These are phyloP conservation scores for Citrus mangshanensis DNA, from an alignment of 345 rosid genomes.

Conservation along the genomic window DNA sequence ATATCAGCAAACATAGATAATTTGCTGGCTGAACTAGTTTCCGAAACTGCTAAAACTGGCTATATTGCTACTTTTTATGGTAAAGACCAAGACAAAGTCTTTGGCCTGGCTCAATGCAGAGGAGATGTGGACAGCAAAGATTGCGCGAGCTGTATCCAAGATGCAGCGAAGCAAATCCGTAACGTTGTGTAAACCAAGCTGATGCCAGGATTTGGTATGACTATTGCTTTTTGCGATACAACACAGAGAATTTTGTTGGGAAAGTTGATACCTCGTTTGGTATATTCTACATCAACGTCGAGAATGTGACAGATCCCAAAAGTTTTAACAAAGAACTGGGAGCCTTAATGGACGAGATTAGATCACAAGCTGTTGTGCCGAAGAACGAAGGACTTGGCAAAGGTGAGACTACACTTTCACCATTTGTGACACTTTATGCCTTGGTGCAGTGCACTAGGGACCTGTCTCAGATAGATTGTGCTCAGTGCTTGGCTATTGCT, in stretches of 20 bases:
- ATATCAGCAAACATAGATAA: slow-evolving; percentile 41
- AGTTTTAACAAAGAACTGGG: slow-evolving; percentile 51
- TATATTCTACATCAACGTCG: slow-evolving; percentile 48
- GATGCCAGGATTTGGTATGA: slow-evolving; percentile 72
- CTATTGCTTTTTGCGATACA: slow-evolving; percentile 61
- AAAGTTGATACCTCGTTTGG: slow-evolving; percentile 49
- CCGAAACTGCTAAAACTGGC: slow-evolving; percentile 40
- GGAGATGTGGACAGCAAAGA: slow-evolving; percentile 56
- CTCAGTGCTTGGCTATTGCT: slow-evolving; percentile 73
- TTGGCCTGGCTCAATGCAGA: slow-evolving; percentile 81
- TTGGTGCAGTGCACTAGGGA: slow-evolving; percentile 75
- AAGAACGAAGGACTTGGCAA: slow-evolving; percentile 57
- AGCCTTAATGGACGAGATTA: slow-evolving; percentile 37
- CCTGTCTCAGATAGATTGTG: slow-evolving; percentile 46
- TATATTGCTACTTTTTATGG: slow-evolving; percentile 41
- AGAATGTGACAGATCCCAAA: slow-evolving; percentile 50
- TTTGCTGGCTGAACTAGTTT: slow-evolving; percentile 37
- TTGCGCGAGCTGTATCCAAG: slow-evolving; percentile 55
- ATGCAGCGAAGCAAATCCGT: slow-evolving; percentile 57
- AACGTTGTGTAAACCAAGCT: slow-evolving; percentile 49
- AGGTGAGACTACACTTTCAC: slow-evolving; percentile 46
- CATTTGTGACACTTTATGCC: slow-evolving; percentile 56
- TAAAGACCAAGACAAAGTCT: slow-evolving; percentile 36
- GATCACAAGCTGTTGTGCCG: slow-evolving; percentile 49
- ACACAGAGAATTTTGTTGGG: slow-evolving; percentile 39